Conservation (phyloP, 805 yeast species). For the Groenewaldozyma salmanticensis region DNA sequence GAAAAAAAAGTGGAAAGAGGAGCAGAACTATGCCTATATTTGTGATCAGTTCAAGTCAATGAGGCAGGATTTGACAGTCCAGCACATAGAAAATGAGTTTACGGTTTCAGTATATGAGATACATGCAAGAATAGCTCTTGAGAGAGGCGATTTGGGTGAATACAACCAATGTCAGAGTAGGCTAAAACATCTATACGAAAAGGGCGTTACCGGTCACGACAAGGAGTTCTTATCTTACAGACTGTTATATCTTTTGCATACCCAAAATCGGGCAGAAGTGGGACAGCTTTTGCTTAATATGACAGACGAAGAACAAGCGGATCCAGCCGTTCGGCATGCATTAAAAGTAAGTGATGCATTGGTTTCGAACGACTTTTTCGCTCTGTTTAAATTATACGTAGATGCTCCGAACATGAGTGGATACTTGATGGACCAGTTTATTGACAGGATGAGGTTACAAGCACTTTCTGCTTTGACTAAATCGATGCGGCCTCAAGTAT, state of each 20-base stretch:
- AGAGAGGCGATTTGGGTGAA: constrained; percentile 80
- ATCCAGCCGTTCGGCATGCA: constrained; percentile 27
- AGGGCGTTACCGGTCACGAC: constrained; percentile 30
- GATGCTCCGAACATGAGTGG: constrained; percentile 35
- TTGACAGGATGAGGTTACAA: constrained; percentile 47
- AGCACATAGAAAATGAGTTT: constrained; percentile 69
- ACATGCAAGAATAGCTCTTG: constrained; percentile 80
- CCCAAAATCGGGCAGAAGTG: constrained; percentile 53
- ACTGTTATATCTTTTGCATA: constrained; percentile 63
- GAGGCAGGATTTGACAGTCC: constrained; percentile 90
- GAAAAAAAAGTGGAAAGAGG: constrained; percentile 41
- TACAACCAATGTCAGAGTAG: constrained; percentile 92
- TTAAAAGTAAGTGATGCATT: constrained; percentile 29
- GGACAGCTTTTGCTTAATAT: constrained; percentile 31
- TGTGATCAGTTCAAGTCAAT: constrained; percentile 88
- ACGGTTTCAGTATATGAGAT: constrained; percentile 73
- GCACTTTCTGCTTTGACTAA: constrained; percentile 47
- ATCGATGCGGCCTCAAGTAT: constrained; percentile 35
- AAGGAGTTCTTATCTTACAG: constrained; percentile 67
- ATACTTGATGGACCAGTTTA: constrained; percentile 42
- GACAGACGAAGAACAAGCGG: constrained; percentile 18
- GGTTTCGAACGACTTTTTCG: constrained; percentile 40
- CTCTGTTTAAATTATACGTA: constrained; percentile 37
- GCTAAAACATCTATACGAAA: constrained; percentile 51
- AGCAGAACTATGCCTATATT: constrained; percentile 58